A percentile compares a stretch with the other conserved stretches of the same genome.
Evolutionary conservation across 176 grass and related monocot species (phyloP).

Genomic region (Carex kokanica): DNA sequence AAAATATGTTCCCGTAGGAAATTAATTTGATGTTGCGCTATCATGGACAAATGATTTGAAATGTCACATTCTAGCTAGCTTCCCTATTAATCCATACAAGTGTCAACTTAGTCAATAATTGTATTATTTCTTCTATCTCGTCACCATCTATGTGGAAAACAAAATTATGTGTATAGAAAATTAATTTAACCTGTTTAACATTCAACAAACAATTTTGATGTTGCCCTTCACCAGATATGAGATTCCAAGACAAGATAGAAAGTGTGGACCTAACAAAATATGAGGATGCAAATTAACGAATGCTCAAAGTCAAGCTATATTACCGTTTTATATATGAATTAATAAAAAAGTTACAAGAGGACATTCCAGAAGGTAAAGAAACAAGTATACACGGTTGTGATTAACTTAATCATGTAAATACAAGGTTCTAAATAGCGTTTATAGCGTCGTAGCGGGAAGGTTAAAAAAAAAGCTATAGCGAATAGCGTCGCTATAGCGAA

Average conservation of each 20-base stretch:
- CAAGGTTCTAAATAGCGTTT: too few species aligned
- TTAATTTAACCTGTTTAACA: background rate
- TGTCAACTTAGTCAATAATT: background rate
- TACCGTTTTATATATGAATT: too few species aligned
- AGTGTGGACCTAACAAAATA: slow-evolving; percentile 11
- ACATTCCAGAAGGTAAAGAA: too few species aligned
- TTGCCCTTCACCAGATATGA: slow-evolving; percentile 2
- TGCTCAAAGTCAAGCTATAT: background rate
- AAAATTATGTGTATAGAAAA: background rate
- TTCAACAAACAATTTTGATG: background rate
- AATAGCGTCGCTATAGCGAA: too few species aligned
- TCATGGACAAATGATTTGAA: background rate
- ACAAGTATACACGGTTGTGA: too few species aligned
- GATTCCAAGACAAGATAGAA: slow-evolving; percentile 10
- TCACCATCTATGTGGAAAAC: background rate
- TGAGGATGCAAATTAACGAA: background rate
- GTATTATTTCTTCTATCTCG: background rate
- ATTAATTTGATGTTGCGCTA: background rate
- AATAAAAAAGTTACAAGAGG: too few species aligned
- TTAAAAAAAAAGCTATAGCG: too few species aligned
- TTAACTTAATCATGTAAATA: too few species aligned
- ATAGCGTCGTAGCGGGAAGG: too few species aligned
- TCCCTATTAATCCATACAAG: background rate
- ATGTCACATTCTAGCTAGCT: background rate
- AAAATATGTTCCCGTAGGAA: too few species aligned